A percentile compares a stretch with the other conserved stretches of the same genome.
phyloP scores from a whole-genome alignment of 805 yeast genomes.

The Yamadazyma paraphyllophila region DNA sequence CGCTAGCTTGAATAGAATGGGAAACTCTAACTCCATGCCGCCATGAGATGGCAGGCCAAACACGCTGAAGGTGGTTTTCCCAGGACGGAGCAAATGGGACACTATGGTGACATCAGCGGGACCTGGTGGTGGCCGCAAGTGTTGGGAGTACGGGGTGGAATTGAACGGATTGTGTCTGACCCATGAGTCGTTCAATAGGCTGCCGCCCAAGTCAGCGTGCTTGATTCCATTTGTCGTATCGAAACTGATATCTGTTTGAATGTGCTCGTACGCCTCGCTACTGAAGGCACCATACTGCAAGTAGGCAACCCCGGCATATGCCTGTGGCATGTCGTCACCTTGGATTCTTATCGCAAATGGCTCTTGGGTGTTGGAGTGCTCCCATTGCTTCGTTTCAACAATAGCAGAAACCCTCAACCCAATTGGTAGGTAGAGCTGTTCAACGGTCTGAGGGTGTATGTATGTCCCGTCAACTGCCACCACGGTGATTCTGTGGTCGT shows the following conservation, averaged over 20 bases:
- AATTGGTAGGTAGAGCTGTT: constrained; percentile 29
- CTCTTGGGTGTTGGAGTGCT: constrained; percentile 15
- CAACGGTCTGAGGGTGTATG: constrained; percentile 21
- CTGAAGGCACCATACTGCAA: constrained; percentile 20
- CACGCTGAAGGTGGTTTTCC: constrained; percentile 25
- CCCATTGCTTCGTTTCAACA: constrained; percentile 19
- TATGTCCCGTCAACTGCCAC: constrained; percentile 34
- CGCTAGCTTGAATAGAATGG: constrained; percentile 5
- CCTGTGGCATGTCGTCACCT: constrained; percentile 27
- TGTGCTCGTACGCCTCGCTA: background rate
- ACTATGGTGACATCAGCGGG: constrained; percentile 25
- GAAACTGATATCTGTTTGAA: background rate
- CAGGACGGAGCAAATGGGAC: constrained; percentile 31
- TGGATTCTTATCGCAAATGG: constrained; percentile 28
- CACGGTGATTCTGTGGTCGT: constrained; percentile 27
- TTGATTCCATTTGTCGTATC: constrained; percentile 20
- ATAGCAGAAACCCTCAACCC: constrained; percentile 29
- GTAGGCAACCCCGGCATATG: constrained; percentile 25
- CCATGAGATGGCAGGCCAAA: constrained; percentile 21
- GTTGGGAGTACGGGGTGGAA: constrained; percentile 17
- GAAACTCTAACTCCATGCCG: constrained; percentile 21
- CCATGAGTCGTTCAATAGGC: constrained; percentile 11
- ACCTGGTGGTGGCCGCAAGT: constrained; percentile 12
- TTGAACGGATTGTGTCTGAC: constrained; percentile 18
- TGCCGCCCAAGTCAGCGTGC: constrained; percentile 24